Conservation (phyloP, 768 basidiomycete species). For the Lactifluus subvellereus region DNA sequence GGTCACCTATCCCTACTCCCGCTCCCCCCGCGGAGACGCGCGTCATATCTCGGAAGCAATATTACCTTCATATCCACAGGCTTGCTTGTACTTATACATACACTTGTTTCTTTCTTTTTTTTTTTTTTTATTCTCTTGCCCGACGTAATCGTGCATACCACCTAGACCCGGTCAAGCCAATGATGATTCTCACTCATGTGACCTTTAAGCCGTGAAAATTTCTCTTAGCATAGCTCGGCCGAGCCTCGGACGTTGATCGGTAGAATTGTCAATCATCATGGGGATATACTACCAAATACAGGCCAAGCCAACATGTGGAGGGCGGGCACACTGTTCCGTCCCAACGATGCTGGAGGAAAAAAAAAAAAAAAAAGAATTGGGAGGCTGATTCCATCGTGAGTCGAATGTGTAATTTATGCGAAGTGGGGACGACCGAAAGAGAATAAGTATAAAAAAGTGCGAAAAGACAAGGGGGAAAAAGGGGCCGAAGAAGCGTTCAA, state of each 20-base stretch:
- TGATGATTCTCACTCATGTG: neutral
- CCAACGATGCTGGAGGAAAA: neutral
- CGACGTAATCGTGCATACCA: constrained; percentile 10
- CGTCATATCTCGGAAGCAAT: constrained; percentile 14
- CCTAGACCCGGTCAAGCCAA: constrained; percentile 5
- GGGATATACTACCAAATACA: constrained; percentile 8
- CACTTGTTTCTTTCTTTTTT: neutral
- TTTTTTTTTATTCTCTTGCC: neutral
- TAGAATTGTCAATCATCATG: constrained; percentile 1
- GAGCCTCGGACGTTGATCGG: neutral
- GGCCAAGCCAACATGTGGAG: neutral
- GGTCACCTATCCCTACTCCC: neutral
- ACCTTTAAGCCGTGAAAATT: neutral
- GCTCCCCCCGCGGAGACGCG: neutral
- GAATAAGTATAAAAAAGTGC: constrained; percentile 12
- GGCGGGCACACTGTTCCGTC: neutral
- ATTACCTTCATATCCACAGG: constrained; percentile 9
- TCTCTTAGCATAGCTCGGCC: neutral
- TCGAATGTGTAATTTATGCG: constrained; percentile 11
- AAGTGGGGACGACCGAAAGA: neutral
- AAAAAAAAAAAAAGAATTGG: neutral
- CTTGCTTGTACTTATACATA: constrained; percentile 16
- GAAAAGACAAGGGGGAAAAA: neutral
- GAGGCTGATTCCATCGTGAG: constrained; percentile 6
- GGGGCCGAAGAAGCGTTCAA: neutral